Evolutionary conservation across 2,329 filamentous ascomycete genomes (phyloP).

Genomic region (Fusarium phyllophilum): DNA sequence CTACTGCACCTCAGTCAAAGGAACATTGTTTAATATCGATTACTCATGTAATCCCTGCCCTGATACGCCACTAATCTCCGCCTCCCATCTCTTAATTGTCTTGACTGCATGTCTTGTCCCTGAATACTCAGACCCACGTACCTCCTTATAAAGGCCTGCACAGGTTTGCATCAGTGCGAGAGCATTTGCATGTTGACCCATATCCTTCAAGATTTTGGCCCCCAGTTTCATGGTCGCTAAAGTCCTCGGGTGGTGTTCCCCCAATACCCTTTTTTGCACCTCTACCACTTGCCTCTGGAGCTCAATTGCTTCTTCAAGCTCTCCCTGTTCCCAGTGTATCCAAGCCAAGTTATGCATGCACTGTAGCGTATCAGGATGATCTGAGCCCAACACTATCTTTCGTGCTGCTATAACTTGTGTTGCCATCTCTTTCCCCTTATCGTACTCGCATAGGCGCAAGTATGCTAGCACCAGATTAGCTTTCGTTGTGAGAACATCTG

Average conservation of each 20-base stretch:
- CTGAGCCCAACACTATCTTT: rapidly evolving
- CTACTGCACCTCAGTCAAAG: neutral
- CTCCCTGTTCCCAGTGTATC: neutral
- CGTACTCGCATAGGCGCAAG: too few relatives aligned
- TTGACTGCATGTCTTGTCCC: neutral
- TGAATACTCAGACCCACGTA: rapidly evolving
- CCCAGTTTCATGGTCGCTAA: rapidly evolving
- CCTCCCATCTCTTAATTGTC: neutral
- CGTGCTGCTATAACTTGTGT: neutral
- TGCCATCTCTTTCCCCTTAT: rapidly evolving
- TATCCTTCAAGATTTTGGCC: neutral
- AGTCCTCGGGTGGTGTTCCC: neutral
- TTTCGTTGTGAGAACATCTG: rapidly evolving
- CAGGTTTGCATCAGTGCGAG: neutral
- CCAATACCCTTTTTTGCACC: neutral
- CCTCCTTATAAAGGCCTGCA: neutral
- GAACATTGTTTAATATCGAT: neutral
- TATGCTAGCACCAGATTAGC: rapidly evolving
- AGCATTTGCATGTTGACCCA: neutral
- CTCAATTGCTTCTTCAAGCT: neutral
- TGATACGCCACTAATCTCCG: rapidly evolving
- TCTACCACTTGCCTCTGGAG: neutral
- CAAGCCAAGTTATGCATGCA: rapidly evolving
- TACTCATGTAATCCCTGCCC: rapidly evolving
- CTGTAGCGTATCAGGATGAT: rapidly evolving